Evolutionary conservation across 495 filamentous ascomycete genomes (phyloP).

Genomic region (Paragyromitra xinjiangensis): DNA sequence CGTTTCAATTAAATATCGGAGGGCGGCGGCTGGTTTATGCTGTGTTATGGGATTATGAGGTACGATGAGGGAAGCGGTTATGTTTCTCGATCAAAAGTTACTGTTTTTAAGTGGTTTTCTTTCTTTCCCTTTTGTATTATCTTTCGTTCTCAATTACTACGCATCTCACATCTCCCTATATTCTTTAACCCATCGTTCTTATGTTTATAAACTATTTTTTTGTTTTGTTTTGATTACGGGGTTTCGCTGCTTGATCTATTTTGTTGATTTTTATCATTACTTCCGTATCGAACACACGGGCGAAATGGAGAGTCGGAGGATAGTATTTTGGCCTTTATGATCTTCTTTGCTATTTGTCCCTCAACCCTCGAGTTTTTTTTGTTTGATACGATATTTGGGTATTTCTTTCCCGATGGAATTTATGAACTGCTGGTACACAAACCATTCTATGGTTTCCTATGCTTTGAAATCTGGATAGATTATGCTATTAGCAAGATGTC

Average conservation of each 20-base stretch:
- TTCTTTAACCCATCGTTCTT: slow-evolving; percentile 10
- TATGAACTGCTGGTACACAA: slow-evolving; percentile 28
- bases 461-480: slow-evolving; percentile 26
- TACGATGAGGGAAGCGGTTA: slow-evolving; percentile 31
- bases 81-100: slow-evolving; percentile 46
- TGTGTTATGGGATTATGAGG: slow-evolving; percentile 39
- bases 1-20: slow-evolving; percentile 50
- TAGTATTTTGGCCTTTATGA: slow-evolving; percentile 1
- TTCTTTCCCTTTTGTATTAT: slow-evolving; percentile 46
- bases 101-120: slow-evolving; percentile 34
- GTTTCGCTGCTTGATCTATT: slow-evolving; percentile 21
- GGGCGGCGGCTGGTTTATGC: slow-evolving; percentile 16
- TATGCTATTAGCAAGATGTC: neutral
- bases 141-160: slow-evolving; percentile 17
- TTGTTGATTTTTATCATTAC: slow-evolving; percentile 10
- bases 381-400: slow-evolving; percentile 11
- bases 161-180: slow-evolving; percentile 4
- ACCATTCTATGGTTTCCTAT: slow-evolving; percentile 13
- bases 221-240: slow-evolving; percentile 11
- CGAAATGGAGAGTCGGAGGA: neutral
- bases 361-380: neutral
- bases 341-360: slow-evolving; percentile 5
- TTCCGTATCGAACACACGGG: slow-evolving; percentile 10
- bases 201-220: slow-evolving; percentile 29
- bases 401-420: slow-evolving; percentile 15